These are phyloP conservation scores for Yarrowia bubula DNA, from an alignment of 805 yeast genomes.

Conservation along the genomic window DNA sequence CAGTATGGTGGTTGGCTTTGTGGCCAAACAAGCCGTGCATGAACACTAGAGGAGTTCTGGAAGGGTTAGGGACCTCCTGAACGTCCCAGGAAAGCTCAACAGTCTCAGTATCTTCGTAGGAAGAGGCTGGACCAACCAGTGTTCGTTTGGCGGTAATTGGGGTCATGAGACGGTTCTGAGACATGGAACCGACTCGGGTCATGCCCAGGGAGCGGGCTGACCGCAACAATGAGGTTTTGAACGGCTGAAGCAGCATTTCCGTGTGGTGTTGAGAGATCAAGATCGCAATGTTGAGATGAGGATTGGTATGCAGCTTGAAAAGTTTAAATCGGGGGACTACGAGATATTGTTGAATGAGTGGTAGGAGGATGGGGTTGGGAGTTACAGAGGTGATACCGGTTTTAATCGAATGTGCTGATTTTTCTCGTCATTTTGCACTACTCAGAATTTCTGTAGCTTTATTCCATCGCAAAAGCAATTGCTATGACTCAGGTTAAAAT, in stretches of 20 bases:
- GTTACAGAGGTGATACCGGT: too few relatives aligned
- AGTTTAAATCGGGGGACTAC: not conserved
- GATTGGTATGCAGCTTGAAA: not conserved
- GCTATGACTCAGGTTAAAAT: too few relatives aligned
- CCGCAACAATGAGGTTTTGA: not conserved
- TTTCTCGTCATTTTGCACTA: too few relatives aligned
- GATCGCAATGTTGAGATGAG: slow-evolving; percentile 9
- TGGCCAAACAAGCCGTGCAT: slow-evolving; percentile 91
- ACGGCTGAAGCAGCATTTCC: not conserved
- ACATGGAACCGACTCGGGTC: not conserved
- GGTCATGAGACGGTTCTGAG: not conserved
- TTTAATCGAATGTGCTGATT: too few relatives aligned
- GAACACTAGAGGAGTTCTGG: slow-evolving; percentile 60
- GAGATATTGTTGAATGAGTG: not conserved
- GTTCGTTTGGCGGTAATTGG: not conserved
- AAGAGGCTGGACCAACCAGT: slow-evolving; percentile 7
- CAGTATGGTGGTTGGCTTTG: slow-evolving; percentile 72
- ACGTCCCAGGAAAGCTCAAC: slow-evolving; percentile 58
- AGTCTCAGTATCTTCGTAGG: slow-evolving; percentile 35
- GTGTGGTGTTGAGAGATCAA: not conserved
- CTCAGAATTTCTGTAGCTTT: too few relatives aligned
- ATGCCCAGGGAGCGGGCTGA: not conserved
- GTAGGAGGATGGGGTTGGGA: not conserved
- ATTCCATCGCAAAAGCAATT: too few relatives aligned
- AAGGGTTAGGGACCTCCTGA: slow-evolving; percentile 37